Percentiles rank a stretch among this genome's conserved stretches.
phyloP scores from a whole-genome alignment of 176 grass and related monocot species.

The Elaeis guineensis region DNA sequence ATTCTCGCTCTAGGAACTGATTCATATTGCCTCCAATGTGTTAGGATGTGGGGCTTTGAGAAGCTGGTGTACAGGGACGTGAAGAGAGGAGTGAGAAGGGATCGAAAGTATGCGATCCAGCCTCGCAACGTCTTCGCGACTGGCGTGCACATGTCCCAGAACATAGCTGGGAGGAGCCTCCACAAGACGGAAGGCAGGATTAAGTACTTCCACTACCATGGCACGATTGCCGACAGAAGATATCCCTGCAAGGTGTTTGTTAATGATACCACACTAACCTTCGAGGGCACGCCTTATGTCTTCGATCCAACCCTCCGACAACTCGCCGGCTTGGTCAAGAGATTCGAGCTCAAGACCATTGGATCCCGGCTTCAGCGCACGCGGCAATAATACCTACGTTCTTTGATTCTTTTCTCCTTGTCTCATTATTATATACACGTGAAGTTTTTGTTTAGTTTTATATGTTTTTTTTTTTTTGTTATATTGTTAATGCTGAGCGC shows the following conservation, averaged over 20 bases:
- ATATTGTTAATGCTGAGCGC: too few species aligned
- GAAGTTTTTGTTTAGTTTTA: too few species aligned
- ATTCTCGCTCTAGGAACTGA: too few species aligned
- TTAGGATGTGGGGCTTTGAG: constrained; percentile 78
- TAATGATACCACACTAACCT: constrained; percentile 32
- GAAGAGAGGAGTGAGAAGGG: constrained; percentile 48
- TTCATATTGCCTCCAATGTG: too few species aligned
- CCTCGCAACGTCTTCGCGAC: constrained; percentile 57
- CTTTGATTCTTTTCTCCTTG: too few species aligned
- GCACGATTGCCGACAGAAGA: constrained; percentile 52
- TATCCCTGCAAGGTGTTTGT: constrained; percentile 37
- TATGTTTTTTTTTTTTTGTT: too few species aligned
- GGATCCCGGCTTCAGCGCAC: constrained; percentile 29
- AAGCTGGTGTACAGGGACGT: constrained; percentile 71
- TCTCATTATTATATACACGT: too few species aligned
- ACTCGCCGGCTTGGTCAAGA: constrained; percentile 36
- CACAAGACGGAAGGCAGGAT: constrained; percentile 76
- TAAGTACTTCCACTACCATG: constrained; percentile 86
- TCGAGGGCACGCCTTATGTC: constrained; percentile 50
- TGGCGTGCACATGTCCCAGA: constrained; percentile 85
- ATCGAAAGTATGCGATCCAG: constrained; percentile 76
- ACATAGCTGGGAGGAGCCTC: constrained; percentile 45
- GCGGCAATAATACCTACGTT: constrained; percentile 9
- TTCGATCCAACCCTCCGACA: constrained; percentile 53
- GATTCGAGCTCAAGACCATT: constrained; percentile 46